Evolutionary conservation across 1,284 basidiomycete species (phyloP).

Genomic region (Phenoliferia sp.): DNA sequence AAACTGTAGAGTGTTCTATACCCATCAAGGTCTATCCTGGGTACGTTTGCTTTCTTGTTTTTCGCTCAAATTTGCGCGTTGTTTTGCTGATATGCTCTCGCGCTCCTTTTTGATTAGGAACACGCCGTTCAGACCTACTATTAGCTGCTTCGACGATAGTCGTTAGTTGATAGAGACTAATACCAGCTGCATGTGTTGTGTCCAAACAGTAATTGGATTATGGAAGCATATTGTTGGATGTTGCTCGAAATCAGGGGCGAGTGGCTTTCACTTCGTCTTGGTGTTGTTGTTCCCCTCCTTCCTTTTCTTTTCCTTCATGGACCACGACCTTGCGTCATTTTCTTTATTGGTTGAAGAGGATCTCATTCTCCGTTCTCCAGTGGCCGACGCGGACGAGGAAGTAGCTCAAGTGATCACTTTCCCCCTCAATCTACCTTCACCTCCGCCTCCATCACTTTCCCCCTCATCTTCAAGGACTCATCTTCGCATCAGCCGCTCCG

Average conservation of each 20-base stretch:
- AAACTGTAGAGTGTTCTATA: conserved; percentile 85
- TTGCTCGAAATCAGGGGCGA: too few species aligned
- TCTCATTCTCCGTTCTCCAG: not conserved
- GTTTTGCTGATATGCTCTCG: not conserved
- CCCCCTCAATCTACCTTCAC: not conserved
- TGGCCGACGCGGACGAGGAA: too few species aligned
- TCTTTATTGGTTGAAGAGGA: not conserved
- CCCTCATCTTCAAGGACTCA: not conserved
- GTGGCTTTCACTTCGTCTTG: too few species aligned
- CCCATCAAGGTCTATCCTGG: conserved; percentile 79
- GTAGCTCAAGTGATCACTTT: not conserved
- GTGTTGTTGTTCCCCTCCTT: too few species aligned
- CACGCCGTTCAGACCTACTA: conserved; percentile 75
- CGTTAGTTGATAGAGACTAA: not conserved
- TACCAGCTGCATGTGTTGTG: too few species aligned
- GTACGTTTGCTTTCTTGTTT: conserved; percentile 5
- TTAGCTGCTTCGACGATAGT: conserved; percentile 14
- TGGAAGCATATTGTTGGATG: too few species aligned
- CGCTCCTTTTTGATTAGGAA: conserved; percentile 49
- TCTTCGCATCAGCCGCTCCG: not conserved
- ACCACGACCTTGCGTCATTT: too few species aligned
- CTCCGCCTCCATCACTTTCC: not conserved
- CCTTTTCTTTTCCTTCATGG: too few species aligned
- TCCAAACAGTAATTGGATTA: not conserved
- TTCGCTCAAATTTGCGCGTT: not conserved